Conservation (phyloP, 139 green algal genomes). For the Tetradesmus lagerheimii region DNA sequence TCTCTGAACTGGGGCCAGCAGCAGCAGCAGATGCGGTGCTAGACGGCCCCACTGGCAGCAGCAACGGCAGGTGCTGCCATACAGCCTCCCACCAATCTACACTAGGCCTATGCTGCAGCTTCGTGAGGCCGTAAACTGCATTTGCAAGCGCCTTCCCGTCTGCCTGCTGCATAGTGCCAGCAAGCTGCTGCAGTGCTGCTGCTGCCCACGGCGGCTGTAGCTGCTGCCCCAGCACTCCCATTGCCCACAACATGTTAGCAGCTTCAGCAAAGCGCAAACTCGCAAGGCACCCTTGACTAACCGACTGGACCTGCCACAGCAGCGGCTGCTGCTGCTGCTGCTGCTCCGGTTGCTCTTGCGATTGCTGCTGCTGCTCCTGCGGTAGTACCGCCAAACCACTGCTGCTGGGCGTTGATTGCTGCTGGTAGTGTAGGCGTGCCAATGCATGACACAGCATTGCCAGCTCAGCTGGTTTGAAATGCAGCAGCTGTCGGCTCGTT, state of each 20-base stretch:
- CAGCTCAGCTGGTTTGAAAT: constrained; percentile 26
- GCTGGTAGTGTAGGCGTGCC: constrained; percentile 12
- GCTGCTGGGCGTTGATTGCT: background rate
- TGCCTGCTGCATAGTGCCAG: background rate
- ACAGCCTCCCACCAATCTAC: background rate
- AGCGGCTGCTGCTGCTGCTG: constrained; percentile 20
- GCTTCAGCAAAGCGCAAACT: background rate
- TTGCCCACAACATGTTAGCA: constrained; percentile 25
- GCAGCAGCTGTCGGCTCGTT: background rate
- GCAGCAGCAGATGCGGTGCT: background rate
- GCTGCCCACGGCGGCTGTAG: background rate
- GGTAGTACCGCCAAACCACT: background rate
- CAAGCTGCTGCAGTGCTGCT: background rate
- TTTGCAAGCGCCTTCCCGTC: constrained; percentile 25
- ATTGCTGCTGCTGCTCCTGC: constrained; percentile 25
- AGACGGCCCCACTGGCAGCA: background rate
- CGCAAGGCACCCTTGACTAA: background rate
- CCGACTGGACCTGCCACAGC: constrained; percentile 8
- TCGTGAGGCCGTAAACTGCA: constrained; percentile 1
- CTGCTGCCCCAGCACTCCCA: constrained; percentile 11
- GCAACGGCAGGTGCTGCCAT: constrained; percentile 5
- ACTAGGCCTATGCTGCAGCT: background rate
- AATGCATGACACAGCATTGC: constrained; percentile 40
- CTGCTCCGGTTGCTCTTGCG: background rate
- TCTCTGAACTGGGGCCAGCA: background rate